Evolutionary conservation across 305 asterid genomes (phyloP).

Genomic region (Petunia hybrid): DNA sequence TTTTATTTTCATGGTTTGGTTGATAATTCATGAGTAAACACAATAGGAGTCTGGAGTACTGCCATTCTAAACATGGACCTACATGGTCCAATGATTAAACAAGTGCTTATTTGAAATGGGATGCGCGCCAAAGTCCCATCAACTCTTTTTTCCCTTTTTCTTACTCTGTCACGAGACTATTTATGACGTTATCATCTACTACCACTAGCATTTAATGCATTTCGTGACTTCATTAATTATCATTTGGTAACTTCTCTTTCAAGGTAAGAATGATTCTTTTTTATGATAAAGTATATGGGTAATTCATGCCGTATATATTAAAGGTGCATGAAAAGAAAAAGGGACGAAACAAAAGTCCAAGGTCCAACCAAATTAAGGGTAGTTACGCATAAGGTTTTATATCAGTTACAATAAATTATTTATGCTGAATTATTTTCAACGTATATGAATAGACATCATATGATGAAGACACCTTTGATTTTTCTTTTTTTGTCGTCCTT

Average conservation of each 20-base stretch:
- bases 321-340: neutral
- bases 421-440: neutral
- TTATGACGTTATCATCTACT: constrained; percentile 17
- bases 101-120: constrained; percentile 12
- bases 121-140: constrained; percentile 28
- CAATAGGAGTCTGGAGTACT: too few species aligned
- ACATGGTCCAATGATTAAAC: constrained; percentile 24
- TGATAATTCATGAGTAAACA: too few species aligned
- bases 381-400: neutral
- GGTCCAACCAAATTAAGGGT: neutral
- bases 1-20: too few species aligned
- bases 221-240: constrained; percentile 30
- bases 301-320: neutral
- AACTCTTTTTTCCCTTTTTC: neutral
- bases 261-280: constrained; percentile 19
- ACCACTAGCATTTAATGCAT: neutral
- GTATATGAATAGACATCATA: neutral
- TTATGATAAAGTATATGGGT: neutral
- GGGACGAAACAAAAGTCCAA: neutral
- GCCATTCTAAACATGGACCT: neutral
- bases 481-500: neutral
- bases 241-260: constrained; percentile 27
- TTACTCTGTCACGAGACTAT: constrained; percentile 17
- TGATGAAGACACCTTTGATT: neutral
- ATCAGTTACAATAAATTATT: neutral